Evolutionary conservation across 208 protist species (phyloP).

Genomic region (Porcisia deanei): DNA sequence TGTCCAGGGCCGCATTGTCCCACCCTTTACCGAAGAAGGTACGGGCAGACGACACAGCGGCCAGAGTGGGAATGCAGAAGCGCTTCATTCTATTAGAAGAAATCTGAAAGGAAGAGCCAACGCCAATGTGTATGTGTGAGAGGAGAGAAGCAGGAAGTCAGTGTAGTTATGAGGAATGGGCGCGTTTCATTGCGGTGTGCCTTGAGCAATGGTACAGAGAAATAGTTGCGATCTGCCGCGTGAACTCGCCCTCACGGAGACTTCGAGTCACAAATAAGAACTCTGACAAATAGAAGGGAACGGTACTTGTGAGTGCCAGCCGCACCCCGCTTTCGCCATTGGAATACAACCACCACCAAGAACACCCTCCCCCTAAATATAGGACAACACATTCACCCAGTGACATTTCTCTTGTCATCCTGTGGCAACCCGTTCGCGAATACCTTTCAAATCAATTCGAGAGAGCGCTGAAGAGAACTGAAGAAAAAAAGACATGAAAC

Average conservation of each 20-base stretch:
- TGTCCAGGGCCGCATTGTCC: slow-evolving; percentile 89
- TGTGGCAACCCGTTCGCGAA: background rate
- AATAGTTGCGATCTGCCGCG: background rate
- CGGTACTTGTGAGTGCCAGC: background rate
- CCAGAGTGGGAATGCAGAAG: slow-evolving; percentile 59
- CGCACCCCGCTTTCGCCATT: background rate
- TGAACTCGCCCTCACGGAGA: background rate
- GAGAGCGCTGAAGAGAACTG: background rate
- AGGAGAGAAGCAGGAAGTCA: slow-evolving; percentile 13
- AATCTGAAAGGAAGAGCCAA: background rate
- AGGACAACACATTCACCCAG: background rate
- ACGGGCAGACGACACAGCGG: slow-evolving; percentile 46
- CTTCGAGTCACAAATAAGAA: background rate
- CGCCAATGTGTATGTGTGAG: background rate
- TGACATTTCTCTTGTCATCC: background rate
- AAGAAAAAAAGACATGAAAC: background rate
- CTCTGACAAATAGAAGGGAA: background rate
- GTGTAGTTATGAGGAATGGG: background rate
- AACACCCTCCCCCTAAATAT: background rate
- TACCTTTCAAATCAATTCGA: no score
- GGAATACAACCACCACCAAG: no score
- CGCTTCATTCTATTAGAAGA: slow-evolving; percentile 68
- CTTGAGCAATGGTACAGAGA: background rate
- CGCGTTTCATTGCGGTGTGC: background rate
- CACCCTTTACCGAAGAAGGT: slow-evolving; percentile 92